Evolutionary conservation across 192 early-diverging fungal genomes (phyloP).

Genomic region (Coemansia sp.): DNA sequence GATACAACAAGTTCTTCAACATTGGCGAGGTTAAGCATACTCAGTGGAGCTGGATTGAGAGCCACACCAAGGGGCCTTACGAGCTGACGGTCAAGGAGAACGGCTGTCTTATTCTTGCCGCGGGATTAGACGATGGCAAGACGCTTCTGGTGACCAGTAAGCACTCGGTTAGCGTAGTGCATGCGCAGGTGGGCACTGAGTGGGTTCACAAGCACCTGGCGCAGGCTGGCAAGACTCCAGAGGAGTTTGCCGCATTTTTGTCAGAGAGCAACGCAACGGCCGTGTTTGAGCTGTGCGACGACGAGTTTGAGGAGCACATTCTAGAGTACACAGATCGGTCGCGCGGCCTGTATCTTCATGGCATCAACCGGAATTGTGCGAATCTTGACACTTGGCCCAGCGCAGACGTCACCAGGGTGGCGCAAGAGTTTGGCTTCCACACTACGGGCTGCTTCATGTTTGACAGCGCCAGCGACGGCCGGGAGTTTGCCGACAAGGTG

Average conservation of each 20-base stretch:
- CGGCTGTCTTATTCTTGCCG: constrained; percentile 90
- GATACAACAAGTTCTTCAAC: constrained; percentile 99
- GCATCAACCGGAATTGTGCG: constrained; percentile 78
- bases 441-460: constrained; percentile 55
- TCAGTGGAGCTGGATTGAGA: constrained; percentile 57
- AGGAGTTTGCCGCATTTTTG: constrained; percentile 75
- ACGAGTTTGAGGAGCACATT: constrained; percentile 94
- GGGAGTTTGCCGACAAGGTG: constrained; percentile 65
- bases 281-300: constrained; percentile 85
- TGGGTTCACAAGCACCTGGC: constrained; percentile 73
- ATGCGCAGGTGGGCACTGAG: constrained; percentile 63
- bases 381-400: constrained; percentile 71
- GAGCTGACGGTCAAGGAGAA: constrained; percentile 95
- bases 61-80: constrained; percentile 75
- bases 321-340: constrained; percentile 74
- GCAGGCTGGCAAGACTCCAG: constrained; percentile 50
- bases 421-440: constrained; percentile 72
- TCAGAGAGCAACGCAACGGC: constrained; percentile 72
- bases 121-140: constrained; percentile 58
- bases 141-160: constrained; percentile 85
- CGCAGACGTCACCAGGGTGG: constrained; percentile 59
- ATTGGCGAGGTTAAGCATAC: constrained; percentile 62
- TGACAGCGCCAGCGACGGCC: constrained; percentile 61
- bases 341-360: constrained; percentile 88
- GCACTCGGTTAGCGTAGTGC: constrained; percentile 56